Base-by-base conservation (phyloP, 495 filamentous ascomycete species). In the Apodospora peruviana region DNA sequence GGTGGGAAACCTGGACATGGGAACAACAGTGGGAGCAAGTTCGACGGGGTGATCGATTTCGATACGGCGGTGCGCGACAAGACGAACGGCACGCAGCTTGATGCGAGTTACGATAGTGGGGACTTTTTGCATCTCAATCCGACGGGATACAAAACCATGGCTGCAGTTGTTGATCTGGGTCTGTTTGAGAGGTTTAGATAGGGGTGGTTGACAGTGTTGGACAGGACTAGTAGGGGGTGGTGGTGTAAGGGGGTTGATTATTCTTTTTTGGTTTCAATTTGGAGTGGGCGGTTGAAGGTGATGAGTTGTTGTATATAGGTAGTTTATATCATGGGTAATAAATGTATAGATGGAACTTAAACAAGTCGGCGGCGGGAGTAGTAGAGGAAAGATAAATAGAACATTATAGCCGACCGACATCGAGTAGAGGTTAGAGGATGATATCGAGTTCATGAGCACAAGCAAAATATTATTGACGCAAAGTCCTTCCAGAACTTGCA, bases 1-100 rank as follows among this genome's bases (percentile, higher is more conserved):
- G 14, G 14, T 7, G 27, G 27, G 27, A 32, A 32, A 14, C n/a
- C n/a, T n/a, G 27, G 27, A 32, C 7, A 32, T 7, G 27, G 27
- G 14, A n/a, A n/a, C n/a, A n/a, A n/a, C n/a, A n/a, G n/a, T n/a
- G 27, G 27, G 14, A 76, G 76, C 0, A 47, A 62, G 39, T 86
- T 86, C 57, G 83, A 86, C 61, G 76, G 65, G 0, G 76, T 85
- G 0, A 51, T 86, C 25, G 83, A 87, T 51, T 85, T 87, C 53
- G 81, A 82, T 55, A 49, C 25, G 24, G 65, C 74, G 5, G 48
- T 85, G 41, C 56, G 79, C 37, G 76, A 85, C 58, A 58, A 57
- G 2, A 51, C 57, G 1, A 69, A 76, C 18, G 51, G 43, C n/a
- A 68, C 62, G 25, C 53, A 66, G 58, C 54, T 86, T 51, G 52